Conservation (phyloP, 441 rosid genomes). For the Adansonia rubrostipa region DNA sequence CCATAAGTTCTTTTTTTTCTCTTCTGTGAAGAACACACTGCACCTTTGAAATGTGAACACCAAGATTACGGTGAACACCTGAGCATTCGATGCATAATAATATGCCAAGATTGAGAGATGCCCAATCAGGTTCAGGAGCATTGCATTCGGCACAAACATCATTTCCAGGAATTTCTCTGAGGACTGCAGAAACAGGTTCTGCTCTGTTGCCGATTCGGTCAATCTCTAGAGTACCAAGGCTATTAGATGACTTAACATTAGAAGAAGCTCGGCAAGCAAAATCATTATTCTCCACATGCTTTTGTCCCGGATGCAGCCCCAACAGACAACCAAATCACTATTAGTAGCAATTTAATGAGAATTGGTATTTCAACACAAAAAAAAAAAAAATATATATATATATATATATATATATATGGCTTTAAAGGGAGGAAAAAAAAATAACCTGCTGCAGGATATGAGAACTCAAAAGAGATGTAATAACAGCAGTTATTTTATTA, state of each 20-base stretch:
- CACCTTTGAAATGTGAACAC: constrained; percentile 96
- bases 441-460: constrained; percentile 76
- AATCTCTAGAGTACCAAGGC: constrained; percentile 35
- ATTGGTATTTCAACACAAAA: not conserved
- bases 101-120: constrained; percentile 90
- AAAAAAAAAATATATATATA: not conserved
- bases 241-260: constrained; percentile 38
- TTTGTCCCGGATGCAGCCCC: constrained; percentile 48
- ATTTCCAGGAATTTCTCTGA: constrained; percentile 84
- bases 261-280: constrained; percentile 38
- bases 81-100: constrained; percentile 93
- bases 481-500: constrained; percentile 74
- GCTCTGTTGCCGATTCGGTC: constrained; percentile 39
- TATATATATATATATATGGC: too few species aligned
- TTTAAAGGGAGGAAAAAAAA: not conserved
- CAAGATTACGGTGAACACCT: constrained; percentile 93
- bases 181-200: constrained; percentile 57
- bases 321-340: constrained; percentile 33
- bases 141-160: constrained; percentile 89
- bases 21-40: constrained; percentile 25
- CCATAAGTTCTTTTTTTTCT: not conserved
- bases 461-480: constrained; percentile 77
- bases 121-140: constrained; percentile 90
- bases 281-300: constrained; percentile 40
- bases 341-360: constrained; percentile 34